Evolutionary conservation across 176 grass and related monocot genomes (phyloP).

Genomic region (Sorghum bicolor): Sorghum_bicolor_NCBIv3 NC_012878.2:52587501-52588000

Average conservation of each 20-base stretch:
- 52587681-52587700: not conserved
- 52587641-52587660: not conserved
- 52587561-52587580: not conserved
- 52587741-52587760: not conserved
- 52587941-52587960: not conserved
- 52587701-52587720: not conserved
- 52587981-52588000: not conserved
- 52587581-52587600: not conserved
- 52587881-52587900: not conserved
- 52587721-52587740: not conserved
- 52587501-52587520: not conserved
- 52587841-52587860: not conserved
- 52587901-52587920: conserved; percentile 20
- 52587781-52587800: not conserved
- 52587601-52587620: not conserved
- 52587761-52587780: not conserved
- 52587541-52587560: not conserved
- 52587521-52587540: too few relatives aligned
- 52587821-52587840: not conserved
- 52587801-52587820: not conserved
- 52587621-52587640: not conserved
- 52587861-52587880: not conserved
- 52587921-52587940: conserved; percentile 24
- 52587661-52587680: not conserved
- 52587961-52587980: not conserved